These are phyloP conservation scores for Podospora comata DNA, from an alignment of 495 filamentous ascomycete genomes.

Conservation along the genomic window DNA sequence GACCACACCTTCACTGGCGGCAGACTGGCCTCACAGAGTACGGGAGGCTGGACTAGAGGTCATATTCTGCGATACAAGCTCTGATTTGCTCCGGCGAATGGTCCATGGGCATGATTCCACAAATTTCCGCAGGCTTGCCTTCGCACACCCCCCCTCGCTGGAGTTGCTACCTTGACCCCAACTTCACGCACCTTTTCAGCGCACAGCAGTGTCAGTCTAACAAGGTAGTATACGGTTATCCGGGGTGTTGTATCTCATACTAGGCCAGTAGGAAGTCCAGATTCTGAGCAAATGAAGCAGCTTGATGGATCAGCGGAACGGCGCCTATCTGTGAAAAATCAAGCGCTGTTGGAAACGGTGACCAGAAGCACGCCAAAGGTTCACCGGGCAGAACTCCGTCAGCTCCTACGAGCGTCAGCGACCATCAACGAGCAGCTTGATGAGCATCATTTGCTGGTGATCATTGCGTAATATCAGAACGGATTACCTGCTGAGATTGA, in stretches of 20 bases:
- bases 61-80: neutral
- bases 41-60: neutral
- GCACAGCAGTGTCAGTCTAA: neutral
- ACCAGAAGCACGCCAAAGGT: neutral
- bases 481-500: neutral
- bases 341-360: neutral
- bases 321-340: neutral
- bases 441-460: neutral
- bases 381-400: neutral
- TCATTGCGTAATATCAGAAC: neutral
- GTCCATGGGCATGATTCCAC: neutral
- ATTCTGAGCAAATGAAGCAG: neutral
- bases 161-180: neutral
- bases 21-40: neutral
- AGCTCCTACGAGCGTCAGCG: neutral
- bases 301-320: neutral
- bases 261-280: neutral
- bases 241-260: neutral
- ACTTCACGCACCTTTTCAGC: neutral
- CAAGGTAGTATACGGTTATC: neutral
- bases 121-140: neutral
- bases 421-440: neutral
- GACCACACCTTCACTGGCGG: neutral
- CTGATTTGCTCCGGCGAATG: neutral
- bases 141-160: too few relatives aligned